Percentiles rank a stretch among this genome's conserved stretches.
Evolutionary conservation across 495 filamentous ascomycete species (phyloP).

Genomic region (Oidiodendron maius): DNA sequence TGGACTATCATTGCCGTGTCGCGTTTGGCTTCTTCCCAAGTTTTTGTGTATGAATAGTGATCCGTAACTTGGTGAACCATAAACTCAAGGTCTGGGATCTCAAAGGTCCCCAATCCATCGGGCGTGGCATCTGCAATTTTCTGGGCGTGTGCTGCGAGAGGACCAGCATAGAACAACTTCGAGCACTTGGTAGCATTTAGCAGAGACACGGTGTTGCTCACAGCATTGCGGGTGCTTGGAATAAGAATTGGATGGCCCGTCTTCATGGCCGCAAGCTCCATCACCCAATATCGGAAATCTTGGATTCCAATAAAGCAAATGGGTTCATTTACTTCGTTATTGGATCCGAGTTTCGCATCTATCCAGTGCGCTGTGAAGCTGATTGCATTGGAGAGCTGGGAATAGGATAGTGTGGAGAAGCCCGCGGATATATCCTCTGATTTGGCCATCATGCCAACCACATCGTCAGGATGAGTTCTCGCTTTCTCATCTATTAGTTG

Average conservation of each 20-base stretch:
- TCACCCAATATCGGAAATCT: slow-evolving; percentile 39
- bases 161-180: slow-evolving; percentile 22
- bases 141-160: neutral
- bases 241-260: slow-evolving; percentile 32
- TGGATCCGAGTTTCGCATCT: slow-evolving; percentile 29
- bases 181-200: slow-evolving; percentile 36
- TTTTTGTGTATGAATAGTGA: slow-evolving; percentile 34
- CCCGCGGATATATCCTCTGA: neutral
- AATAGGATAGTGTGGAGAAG: slow-evolving; percentile 33
- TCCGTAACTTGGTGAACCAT: slow-evolving; percentile 17
- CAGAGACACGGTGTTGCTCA: slow-evolving; percentile 35
- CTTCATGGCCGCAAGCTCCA: slow-evolving; percentile 36
- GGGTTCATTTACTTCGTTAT: slow-evolving; percentile 14
- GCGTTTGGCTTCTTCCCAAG: slow-evolving; percentile 41
- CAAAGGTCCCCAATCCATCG: slow-evolving; percentile 19
- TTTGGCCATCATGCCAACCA: slow-evolving; percentile 5
- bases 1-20: slow-evolving; percentile 46
- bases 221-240: slow-evolving; percentile 38
- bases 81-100: slow-evolving; percentile 34
- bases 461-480: neutral
- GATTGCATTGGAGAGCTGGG: slow-evolving; percentile 42
- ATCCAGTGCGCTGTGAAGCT: slow-evolving; percentile 47
- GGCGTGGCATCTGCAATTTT: neutral
- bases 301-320: slow-evolving; percentile 41
- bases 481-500: slow-evolving; percentile 3